Evolutionary conservation across 1,284 basidiomycete genomes (phyloP).

Genomic region (Tranzscheliella williamsii): DNA sequence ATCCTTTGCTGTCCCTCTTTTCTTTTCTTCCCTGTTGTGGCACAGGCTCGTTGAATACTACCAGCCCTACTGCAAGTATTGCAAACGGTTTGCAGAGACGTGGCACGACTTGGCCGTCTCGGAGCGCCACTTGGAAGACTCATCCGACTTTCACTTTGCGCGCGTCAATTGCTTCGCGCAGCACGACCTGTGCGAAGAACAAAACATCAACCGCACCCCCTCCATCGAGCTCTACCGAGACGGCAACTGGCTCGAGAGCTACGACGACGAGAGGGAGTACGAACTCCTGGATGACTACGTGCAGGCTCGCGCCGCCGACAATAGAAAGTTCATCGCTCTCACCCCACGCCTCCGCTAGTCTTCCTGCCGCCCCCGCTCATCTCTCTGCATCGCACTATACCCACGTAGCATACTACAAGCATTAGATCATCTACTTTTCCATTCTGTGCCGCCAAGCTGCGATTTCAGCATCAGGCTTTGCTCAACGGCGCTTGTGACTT

Average conservation of each 20-base stretch:
- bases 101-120: constrained; percentile 72
- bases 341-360: too few relatives aligned
- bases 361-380: too few relatives aligned
- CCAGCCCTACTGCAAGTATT: constrained; percentile 76
- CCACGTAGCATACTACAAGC: too few relatives aligned
- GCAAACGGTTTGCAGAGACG: constrained; percentile 75
- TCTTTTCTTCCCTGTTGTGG: too few relatives aligned
- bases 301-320: constrained; percentile 25
- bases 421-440: too few relatives aligned
- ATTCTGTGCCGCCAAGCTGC: too few relatives aligned
- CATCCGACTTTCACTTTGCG: constrained; percentile 49
- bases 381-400: too few relatives aligned
- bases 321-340: constrained; percentile 18
- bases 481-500: too few relatives aligned
- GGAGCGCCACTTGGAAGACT: constrained; percentile 27
- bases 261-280: constrained; percentile 22
- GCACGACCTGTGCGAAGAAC: constrained; percentile 41
- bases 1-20: not conserved
- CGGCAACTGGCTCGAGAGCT: constrained; percentile 30
- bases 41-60: constrained; percentile 54
- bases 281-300: constrained; percentile 23
- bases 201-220: constrained; percentile 43
- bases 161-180: constrained; percentile 54
- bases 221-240: constrained; percentile 42
- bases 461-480: too few relatives aligned